phyloP scores from a whole-genome alignment of 2,329 filamentous ascomycete genomes.

The Fusarium dlaminii region DNA sequence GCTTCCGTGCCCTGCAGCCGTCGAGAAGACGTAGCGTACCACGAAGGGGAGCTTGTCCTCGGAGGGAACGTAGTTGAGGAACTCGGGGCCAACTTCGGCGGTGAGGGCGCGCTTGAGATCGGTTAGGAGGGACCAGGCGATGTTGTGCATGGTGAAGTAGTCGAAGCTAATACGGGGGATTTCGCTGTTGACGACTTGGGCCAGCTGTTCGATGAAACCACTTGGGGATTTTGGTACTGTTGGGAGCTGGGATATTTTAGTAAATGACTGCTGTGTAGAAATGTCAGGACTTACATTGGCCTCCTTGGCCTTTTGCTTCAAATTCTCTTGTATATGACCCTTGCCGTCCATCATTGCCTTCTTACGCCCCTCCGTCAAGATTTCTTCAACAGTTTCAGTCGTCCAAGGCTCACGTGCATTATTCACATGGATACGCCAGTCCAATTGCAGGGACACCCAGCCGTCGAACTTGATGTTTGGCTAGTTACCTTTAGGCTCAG shows the following conservation, averaged over 20 bases:
- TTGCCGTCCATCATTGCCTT: slow-evolving; percentile 6
- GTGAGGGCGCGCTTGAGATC: slow-evolving; percentile 9
- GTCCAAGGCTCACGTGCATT: slow-evolving; percentile 4
- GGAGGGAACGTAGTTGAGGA: neutral
- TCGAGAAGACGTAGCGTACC: slow-evolving; percentile 46
- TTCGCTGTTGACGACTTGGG: slow-evolving; percentile 1
- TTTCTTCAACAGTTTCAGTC: neutral
- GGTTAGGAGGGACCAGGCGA: neutral
- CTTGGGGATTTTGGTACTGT: neutral
- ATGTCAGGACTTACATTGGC: neutral
- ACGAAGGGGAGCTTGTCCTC: slow-evolving; percentile 9
- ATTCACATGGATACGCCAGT: neutral
- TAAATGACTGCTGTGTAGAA: neutral
- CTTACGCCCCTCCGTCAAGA: slow-evolving; percentile 1
- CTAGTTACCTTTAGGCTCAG: slow-evolving; percentile 7
- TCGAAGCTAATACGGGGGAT: slow-evolving; percentile 9
- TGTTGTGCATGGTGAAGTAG: slow-evolving; percentile 24
- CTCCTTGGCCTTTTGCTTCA: neutral
- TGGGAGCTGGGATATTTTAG: neutral
- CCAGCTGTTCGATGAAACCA: slow-evolving; percentile 9
- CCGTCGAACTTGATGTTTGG: slow-evolving; percentile 27
- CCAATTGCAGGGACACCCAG: neutral
- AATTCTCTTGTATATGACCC: neutral
- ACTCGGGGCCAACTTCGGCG: neutral
- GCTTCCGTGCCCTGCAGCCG: slow-evolving; percentile 11